Evolutionary conservation across 257 asterid species (phyloP).

Genomic region (Nicotiana knightiana): DNA sequence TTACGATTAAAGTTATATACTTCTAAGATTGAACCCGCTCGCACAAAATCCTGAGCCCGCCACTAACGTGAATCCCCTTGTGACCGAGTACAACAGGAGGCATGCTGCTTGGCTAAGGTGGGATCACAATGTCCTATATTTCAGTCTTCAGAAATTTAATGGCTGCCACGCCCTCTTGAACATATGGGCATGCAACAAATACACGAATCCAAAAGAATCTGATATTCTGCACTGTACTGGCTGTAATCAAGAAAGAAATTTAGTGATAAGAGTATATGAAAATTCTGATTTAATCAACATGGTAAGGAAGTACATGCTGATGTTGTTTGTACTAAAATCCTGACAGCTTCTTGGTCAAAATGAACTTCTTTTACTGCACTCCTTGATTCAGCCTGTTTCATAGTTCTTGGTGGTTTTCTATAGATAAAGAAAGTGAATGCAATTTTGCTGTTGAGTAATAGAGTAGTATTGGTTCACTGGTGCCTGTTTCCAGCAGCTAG

Average conservation of each 20-base stretch:
- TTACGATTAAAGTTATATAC: no score
- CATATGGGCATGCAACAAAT: not conserved
- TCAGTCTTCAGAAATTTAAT: not conserved
- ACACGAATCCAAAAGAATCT: not conserved
- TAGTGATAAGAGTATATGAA: not conserved
- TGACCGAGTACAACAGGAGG: not conserved
- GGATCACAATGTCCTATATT: not conserved
- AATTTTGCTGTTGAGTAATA: not conserved
- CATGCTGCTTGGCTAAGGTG: not conserved
- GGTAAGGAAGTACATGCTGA: not conserved
- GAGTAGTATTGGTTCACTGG: not conserved
- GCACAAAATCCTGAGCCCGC: no score
- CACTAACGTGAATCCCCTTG: no score
- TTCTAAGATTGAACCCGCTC: no score
- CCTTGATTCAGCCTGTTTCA: not conserved
- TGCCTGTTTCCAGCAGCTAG: not conserved
- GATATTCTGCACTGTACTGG: not conserved
- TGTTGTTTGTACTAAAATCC: not conserved
- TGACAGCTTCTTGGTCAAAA: not conserved
- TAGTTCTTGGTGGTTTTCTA: not conserved
- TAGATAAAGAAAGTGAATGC: no score
- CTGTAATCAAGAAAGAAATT: no score
- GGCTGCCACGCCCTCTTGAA: not conserved
- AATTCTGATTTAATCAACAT: not conserved
- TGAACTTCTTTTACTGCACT: not conserved